Conservation (phyloP, 768 basidiomycete species). For the Flagelloscypha sp. region DNA sequence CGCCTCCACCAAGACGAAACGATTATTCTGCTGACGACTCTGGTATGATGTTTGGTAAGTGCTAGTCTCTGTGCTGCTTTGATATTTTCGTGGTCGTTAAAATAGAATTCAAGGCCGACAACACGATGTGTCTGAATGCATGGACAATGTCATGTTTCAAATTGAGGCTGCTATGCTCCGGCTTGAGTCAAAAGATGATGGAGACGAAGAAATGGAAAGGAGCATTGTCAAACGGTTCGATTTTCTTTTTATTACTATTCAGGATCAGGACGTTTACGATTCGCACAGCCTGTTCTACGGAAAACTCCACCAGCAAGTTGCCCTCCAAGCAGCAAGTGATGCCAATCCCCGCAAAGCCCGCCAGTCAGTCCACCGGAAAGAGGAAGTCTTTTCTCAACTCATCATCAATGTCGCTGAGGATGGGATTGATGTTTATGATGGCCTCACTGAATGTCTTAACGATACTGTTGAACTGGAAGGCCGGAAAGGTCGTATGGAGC, state of each 20-base stretch:
- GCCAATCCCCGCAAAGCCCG: slow-evolving; percentile 30
- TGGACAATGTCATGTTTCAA: slow-evolving; percentile 99
- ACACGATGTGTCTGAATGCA: slow-evolving; percentile 97
- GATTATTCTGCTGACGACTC: slow-evolving; percentile 32
- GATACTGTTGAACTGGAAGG: slow-evolving; percentile 84
- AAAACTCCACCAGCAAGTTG: slow-evolving; percentile 55
- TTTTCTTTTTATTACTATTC: slow-evolving; percentile 1
- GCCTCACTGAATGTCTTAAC: slow-evolving; percentile 84
- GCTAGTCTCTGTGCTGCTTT: not conserved
- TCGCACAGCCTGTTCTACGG: slow-evolving; percentile 69
- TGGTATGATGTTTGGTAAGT: slow-evolving; percentile 84
- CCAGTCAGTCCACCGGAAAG: slow-evolving; percentile 68
- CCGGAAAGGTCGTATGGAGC: slow-evolving; percentile 80
- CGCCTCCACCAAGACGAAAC: slow-evolving; percentile 1
- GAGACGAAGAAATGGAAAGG: slow-evolving; percentile 40
- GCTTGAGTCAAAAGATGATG: slow-evolving; percentile 44
- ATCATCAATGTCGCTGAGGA: slow-evolving; percentile 90
- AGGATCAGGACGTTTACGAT: not conserved
- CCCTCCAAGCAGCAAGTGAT: slow-evolving; percentile 23
- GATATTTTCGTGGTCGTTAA: slow-evolving; percentile 3
- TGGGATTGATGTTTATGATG: slow-evolving; percentile 89
- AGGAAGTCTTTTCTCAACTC: slow-evolving; percentile 88
- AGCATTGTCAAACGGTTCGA: slow-evolving; percentile 78
- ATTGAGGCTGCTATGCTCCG: slow-evolving; percentile 87
- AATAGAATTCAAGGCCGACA: slow-evolving; percentile 63